These are phyloP conservation scores for Leishmania arabica DNA, from an alignment of 208 protist genomes.

Conservation along the genomic window DNA sequence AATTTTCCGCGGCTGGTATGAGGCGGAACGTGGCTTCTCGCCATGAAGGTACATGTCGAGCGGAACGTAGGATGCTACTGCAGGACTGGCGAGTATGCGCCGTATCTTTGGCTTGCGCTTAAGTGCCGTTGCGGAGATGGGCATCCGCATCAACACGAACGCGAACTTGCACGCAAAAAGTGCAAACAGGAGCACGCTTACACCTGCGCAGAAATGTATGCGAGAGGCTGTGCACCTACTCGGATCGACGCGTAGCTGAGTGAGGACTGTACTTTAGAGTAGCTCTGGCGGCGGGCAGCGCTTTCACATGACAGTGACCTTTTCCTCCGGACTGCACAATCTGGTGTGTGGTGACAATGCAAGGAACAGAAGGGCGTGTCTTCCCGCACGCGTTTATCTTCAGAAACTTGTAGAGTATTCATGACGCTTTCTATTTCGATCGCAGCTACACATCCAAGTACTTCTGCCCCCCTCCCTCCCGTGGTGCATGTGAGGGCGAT, in stretches of 20 bases:
- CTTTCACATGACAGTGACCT: not conserved
- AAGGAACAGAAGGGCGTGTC: not conserved
- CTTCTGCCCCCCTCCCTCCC: not conserved
- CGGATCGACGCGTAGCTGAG: not conserved
- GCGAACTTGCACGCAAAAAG: not conserved
- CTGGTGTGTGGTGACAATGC: not conserved
- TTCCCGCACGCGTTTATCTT: not conserved
- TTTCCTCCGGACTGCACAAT: not conserved
- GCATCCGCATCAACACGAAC: not conserved
- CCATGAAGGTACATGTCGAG: not conserved
- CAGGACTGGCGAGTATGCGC: not conserved
- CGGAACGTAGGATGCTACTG: not conserved
- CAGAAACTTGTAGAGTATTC: not conserved
- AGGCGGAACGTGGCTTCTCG: not conserved
- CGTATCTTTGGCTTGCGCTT: not conserved
- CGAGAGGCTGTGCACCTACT: not conserved
- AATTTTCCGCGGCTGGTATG: conserved; percentile 37
- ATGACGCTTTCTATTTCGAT: not conserved
- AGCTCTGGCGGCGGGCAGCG: too few species aligned
- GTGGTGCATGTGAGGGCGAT: not conserved
- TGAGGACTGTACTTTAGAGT: too few species aligned
- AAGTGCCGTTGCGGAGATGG: too few species aligned
- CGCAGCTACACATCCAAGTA: not conserved
- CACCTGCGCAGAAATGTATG: not conserved
- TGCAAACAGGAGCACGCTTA: not conserved